phyloP scores from a whole-genome alignment of 2,329 filamentous ascomycete species.

The Ophiostoma australiae region DNA sequence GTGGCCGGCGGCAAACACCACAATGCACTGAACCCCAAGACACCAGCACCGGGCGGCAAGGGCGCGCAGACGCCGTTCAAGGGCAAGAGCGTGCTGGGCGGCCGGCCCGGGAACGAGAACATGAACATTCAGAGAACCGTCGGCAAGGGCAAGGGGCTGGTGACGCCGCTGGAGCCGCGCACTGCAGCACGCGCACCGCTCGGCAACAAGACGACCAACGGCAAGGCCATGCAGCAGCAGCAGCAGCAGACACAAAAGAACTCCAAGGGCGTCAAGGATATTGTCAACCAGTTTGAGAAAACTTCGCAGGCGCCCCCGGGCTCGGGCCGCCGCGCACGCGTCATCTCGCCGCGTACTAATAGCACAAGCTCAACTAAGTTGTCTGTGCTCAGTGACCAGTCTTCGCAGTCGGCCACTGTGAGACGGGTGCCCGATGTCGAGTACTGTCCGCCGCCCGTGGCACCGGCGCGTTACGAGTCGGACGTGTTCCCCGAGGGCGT shows the following conservation, averaged over 20 bases:
- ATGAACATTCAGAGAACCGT: slow-evolving; percentile 46
- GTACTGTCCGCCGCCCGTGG: slow-evolving; percentile 75
- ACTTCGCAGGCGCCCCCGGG: slow-evolving; percentile 49
- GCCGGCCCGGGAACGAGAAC: slow-evolving; percentile 53
- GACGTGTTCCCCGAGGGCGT: slow-evolving; percentile 59
- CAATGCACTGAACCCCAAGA: slow-evolving; percentile 68
- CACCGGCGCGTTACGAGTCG: slow-evolving; percentile 59
- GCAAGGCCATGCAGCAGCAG: slow-evolving; percentile 51
- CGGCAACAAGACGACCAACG: slow-evolving; percentile 94
- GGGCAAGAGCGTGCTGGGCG: slow-evolving; percentile 61
- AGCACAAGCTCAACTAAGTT: slow-evolving; percentile 54
- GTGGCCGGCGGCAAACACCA: slow-evolving; percentile 64
- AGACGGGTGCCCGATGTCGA: slow-evolving; percentile 47
- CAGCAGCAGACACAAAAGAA: slow-evolving; percentile 15
- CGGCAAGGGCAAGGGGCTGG: slow-evolving; percentile 56
- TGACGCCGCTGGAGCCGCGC: slow-evolving; percentile 66
- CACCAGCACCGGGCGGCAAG: slow-evolving; percentile 59
- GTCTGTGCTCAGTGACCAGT: slow-evolving; percentile 47
- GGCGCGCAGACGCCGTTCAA: slow-evolving; percentile 72
- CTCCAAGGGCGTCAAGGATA: slow-evolving; percentile 50
- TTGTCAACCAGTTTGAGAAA: slow-evolving; percentile 57
- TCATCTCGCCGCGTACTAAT: slow-evolving; percentile 45
- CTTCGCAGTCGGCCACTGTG: slow-evolving; percentile 34
- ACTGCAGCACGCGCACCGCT: slow-evolving; percentile 65
- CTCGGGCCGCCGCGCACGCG: slow-evolving; percentile 54